phyloP scores from a whole-genome alignment of 768 basidiomycete species.

The Hortiboletus campestris region DNA sequence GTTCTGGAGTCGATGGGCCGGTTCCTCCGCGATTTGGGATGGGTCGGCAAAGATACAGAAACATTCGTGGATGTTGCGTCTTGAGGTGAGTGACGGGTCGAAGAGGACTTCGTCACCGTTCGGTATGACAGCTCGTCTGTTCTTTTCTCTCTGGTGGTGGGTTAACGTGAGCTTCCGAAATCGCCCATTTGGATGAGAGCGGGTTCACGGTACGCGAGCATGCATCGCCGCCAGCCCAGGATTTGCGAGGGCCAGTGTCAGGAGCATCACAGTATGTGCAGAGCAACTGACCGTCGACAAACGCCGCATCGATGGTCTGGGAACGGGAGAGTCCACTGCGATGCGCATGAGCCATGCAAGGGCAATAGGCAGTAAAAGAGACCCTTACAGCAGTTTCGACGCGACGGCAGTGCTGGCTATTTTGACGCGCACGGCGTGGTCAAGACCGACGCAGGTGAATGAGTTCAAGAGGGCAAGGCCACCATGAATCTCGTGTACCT shows the following conservation, averaged over 20 bases:
- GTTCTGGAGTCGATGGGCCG: too few relatives aligned
- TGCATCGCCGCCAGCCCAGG: conserved; percentile 94
- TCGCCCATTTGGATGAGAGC: conserved; percentile 88
- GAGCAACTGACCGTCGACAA: conserved; percentile 91
- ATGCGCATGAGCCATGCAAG: not conserved
- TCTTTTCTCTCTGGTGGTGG: too few relatives aligned
- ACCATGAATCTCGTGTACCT: conserved; percentile 95
- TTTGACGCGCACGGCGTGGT: conserved; percentile 94
- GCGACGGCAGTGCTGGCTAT: conserved; percentile 95
- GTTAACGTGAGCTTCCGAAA: too few relatives aligned
- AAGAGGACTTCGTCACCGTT: too few relatives aligned
- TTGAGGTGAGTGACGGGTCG: too few relatives aligned
- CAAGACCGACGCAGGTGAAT: conserved; percentile 90
- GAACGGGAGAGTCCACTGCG: conserved; percentile 65
- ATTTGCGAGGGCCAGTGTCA: conserved; percentile 90
- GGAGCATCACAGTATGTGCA: conserved; percentile 96
- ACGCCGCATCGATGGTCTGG: conserved; percentile 88
- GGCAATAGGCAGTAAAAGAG: not conserved
- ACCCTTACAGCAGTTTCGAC: conserved; percentile 72
- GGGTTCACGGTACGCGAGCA: conserved; percentile 88
- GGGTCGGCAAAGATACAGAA: too few relatives aligned
- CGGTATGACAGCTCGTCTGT: too few relatives aligned
- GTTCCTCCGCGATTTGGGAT: too few relatives aligned
- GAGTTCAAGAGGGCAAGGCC: conserved; percentile 89
- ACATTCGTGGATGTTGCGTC: too few relatives aligned